These are phyloP conservation scores for Multifurca ochricompacta DNA, from an alignment of 768 basidiomycete genomes.

Conservation along the genomic window DNA sequence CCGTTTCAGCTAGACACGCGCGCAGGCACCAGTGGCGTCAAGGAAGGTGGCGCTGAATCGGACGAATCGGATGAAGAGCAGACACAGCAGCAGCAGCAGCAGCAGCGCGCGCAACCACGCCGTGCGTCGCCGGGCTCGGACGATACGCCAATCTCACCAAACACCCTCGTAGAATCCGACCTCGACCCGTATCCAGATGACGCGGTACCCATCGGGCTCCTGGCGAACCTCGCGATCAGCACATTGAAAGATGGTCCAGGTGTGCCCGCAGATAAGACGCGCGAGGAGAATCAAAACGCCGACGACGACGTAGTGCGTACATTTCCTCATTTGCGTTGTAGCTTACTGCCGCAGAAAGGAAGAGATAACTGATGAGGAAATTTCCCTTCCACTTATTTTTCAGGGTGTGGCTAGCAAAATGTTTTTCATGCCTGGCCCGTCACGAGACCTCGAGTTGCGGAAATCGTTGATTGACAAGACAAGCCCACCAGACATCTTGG, in stretches of 20 bases:
- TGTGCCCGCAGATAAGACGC: slow-evolving; percentile 9
- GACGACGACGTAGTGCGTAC: slow-evolving; percentile 26
- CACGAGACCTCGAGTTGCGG: slow-evolving; percentile 61
- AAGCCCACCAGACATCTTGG: slow-evolving; percentile 72
- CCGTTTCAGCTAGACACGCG: slow-evolving; percentile 40
- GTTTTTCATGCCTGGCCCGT: slow-evolving; percentile 77
- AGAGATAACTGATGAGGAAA: background rate
- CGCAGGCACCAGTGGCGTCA: slow-evolving; percentile 2
- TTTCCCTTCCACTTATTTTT: background rate
- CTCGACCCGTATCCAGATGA: slow-evolving; percentile 40
- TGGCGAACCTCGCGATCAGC: slow-evolving; percentile 63
- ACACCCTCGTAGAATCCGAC: slow-evolving; percentile 26
- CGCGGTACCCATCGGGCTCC: slow-evolving; percentile 65
- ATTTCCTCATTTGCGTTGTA: slow-evolving; percentile 24
- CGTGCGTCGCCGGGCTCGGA: slow-evolving; percentile 13
- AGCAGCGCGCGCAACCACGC: background rate
- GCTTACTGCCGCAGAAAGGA: background rate
- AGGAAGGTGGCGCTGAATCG: slow-evolving; percentile 29
- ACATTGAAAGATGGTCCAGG: slow-evolving; percentile 38
- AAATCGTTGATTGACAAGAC: slow-evolving; percentile 69
- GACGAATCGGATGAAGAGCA: slow-evolving; percentile 22
- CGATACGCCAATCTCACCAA: slow-evolving; percentile 18
- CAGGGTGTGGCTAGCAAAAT: slow-evolving; percentile 76
- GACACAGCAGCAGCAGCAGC: background rate
- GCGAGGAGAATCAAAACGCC: slow-evolving; percentile 20